Evolutionary conservation across 129 eudicot genomes (phyloP).

Genomic region (Chrysanthemum seticuspe): DNA sequence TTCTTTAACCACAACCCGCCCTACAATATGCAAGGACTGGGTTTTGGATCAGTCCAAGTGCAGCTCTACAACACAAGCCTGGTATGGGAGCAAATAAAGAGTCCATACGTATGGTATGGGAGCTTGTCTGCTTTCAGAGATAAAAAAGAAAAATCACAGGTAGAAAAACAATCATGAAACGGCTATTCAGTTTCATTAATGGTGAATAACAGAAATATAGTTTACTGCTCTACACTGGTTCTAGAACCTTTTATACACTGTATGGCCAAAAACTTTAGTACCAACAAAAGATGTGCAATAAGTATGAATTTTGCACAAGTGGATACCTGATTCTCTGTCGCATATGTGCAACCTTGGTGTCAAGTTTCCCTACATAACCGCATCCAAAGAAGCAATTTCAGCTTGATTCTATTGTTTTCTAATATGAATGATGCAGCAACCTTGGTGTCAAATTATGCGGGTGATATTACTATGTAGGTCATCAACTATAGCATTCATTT

Average conservation of each 20-base stretch:
- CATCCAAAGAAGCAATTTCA: neutral
- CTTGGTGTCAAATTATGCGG: neutral
- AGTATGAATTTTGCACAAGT: neutral
- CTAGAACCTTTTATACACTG: neutral
- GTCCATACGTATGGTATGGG: too few species aligned
- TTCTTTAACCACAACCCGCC: too few species aligned
- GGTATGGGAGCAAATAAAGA: too few species aligned
- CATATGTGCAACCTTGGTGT: too few species aligned
- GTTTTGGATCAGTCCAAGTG: too few species aligned
- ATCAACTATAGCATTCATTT: constrained; percentile 7
- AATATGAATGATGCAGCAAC: neutral
- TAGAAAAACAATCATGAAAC: too few species aligned
- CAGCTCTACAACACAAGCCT: too few species aligned
- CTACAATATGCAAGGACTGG: too few species aligned
- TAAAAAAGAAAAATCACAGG: too few species aligned
- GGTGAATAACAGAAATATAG: neutral
- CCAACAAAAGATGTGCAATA: too few species aligned
- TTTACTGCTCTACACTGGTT: too few species aligned
- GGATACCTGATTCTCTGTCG: neutral
- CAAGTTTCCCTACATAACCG: neutral
- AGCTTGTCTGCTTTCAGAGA: too few species aligned
- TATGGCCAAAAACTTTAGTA: neutral
- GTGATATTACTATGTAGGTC: neutral
- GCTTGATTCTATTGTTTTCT: constrained; percentile 9
- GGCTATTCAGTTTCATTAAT: neutral